Base-by-base conservation (phyloP, 2,329 filamentous ascomycete species). In the Aurifilum marmelostoma region DNA sequence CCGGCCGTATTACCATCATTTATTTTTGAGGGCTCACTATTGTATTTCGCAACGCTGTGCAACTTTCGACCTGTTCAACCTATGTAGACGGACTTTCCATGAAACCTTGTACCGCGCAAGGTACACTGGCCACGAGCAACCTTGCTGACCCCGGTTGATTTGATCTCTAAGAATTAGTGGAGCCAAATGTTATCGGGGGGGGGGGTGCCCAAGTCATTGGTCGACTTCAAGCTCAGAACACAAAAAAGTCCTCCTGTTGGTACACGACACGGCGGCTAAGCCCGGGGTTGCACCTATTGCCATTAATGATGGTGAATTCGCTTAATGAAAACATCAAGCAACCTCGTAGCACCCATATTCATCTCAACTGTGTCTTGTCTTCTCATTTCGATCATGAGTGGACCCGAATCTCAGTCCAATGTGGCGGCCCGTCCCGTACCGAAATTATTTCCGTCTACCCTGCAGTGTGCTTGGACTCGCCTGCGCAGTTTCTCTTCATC, bases 351-450 rank as follows among this genome's bases (percentile, higher is more conserved):
- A 59, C 21, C 7, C 12, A 8, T 29, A 18, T 18, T 7, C 18
- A 37, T 59, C 32, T 37, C 56, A 37, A n/a, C 1, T 47, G 11
- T 47, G 7, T 59, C 32, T 18, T 21, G 11, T 21, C 8, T 24
- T 37, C 7, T 8, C 5, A n/a, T 16, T 27, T 54, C 41, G 24
- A 59, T 24, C 29, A 24, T 32, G 11, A n/a, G 56, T 59, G 56
- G 56, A 9, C 29, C 56, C 56, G 37, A 37, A 59, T 59, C 29
- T 37, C n/a, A 59, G 29, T 12, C 4, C 21, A 5, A 59, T 37
- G 21, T 24, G 16, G 32, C 56, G 56, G 56, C 56, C 56, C 56
- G 56, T 59, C 56, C 56, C 56, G 56, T 59, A 18, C 56, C 56
- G 56, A 59, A n/a, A 59, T 59, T 59, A 21, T 32, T 21, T 32